A percentile compares a stretch with the other conserved stretches of the same genome.
Evolutionary conservation across 345 rosid species (phyloP).

Genomic region (Cardamine resedifolia): DNA sequence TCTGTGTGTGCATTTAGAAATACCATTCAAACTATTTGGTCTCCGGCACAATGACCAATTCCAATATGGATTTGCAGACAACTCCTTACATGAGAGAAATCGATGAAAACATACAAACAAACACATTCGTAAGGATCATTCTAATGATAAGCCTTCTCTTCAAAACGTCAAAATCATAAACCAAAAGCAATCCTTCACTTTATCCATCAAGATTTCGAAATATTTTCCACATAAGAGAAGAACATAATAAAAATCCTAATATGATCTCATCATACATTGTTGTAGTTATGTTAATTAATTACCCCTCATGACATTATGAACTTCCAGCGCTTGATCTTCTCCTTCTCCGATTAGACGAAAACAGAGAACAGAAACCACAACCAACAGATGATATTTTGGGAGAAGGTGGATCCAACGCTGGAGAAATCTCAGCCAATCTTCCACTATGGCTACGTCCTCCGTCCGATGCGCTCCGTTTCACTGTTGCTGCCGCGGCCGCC

Average conservation of each 20-base stretch:
- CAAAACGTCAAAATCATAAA: conserved; percentile 1
- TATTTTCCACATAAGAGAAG: background rate
- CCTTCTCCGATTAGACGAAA: conserved; percentile 37
- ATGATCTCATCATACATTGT: background rate
- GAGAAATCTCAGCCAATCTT: conserved; percentile 34
- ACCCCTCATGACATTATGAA: background rate
- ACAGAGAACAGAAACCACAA: conserved; percentile 57
- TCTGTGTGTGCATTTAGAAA: conserved; percentile 1
- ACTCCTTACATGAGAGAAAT: background rate
- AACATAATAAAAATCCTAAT: conserved; percentile 22
- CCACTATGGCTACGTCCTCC: conserved; percentile 32
- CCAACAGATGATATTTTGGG: conserved; percentile 53
- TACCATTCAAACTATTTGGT: conserved; percentile 9
- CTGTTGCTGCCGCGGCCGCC: background rate
- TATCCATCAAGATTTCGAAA: background rate
- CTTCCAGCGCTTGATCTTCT: conserved; percentile 32
- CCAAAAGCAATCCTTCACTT: conserved; percentile 3
- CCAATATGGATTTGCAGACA: background rate
- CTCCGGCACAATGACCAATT: conserved; percentile 8
- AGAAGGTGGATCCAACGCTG: conserved; percentile 56
- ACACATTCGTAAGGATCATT: background rate
- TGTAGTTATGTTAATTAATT: background rate
- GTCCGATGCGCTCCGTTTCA: conserved; percentile 43
- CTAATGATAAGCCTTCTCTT: background rate
- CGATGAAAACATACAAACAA: background rate